Evolutionary conservation across 257 asterid species (phyloP), one percentile per base, ranked within the genome.

Genomic region (Nicotiana sylvestris): DNA sequence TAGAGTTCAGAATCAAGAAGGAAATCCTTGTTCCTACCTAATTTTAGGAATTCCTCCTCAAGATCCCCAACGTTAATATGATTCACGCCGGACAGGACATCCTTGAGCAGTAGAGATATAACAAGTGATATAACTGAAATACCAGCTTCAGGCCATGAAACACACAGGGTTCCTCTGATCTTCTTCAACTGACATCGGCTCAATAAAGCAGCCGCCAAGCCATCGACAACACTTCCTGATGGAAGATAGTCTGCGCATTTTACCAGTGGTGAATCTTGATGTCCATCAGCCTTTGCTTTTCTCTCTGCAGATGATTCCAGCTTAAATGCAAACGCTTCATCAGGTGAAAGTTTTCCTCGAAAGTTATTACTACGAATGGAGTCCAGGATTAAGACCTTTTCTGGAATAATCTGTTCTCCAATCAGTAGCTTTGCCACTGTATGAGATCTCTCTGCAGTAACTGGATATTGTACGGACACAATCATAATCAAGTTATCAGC

Each of bases 171-270:
- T 57, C 96, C 98, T 84, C 81, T 92, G 53, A 93, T 91, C 85
- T 89, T 92, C 92, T 90, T 90, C 89, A 92, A 46, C 77, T 94
- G 89, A 56, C 98, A 97, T 55, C 91, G 92, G 82, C 92, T 88
- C 91, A 95, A 86, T 35, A 95, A 82, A 68, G 99, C 97, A 83
- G 98, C 98, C 3, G 86, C 95, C 85, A 97, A 53, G 66, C 98
- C 98, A 82, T 95, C 98, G 39, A 93, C 92, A 87, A 96, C 87
- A 85, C 99, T 96, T 81, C 99, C 99, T 12, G 99, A 96, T 16
- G 98, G 98, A 82, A 90, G 90, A 84, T 92, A 93, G 60, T 90
- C 95, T 18, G 93, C 21, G n/a, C 90, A 91, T 78, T 90, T 91
- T 8, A 95, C 78, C 35, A 92, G 81, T 0, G 83, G 83, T 12